phyloP scores from a whole-genome alignment of 768 basidiomycete species.

The Rhodosporidiobolus odoratus region DNA sequence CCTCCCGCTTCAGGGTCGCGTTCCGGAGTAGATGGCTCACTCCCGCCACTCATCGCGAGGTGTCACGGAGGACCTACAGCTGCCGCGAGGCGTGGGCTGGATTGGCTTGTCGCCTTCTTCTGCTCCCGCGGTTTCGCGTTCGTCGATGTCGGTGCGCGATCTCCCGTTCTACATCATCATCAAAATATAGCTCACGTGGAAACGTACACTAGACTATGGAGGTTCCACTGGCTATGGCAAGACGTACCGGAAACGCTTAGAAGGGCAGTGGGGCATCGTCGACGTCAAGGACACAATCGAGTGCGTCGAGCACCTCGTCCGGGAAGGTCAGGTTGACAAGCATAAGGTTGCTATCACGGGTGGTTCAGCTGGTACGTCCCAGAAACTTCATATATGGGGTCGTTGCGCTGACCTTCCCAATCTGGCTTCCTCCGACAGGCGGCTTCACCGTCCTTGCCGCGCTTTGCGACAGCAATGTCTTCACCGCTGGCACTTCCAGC shows the following conservation, averaged over 20 bases:
- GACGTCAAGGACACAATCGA: slow-evolving; percentile 64
- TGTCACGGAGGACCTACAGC: slow-evolving; percentile 70
- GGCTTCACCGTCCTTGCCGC: slow-evolving; percentile 63
- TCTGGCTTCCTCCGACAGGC: slow-evolving; percentile 45
- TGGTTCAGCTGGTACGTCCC: slow-evolving; percentile 53
- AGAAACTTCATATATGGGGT: not conserved
- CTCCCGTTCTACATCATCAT: not conserved
- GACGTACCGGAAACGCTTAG: slow-evolving; percentile 59
- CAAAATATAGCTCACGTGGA: too few relatives aligned
- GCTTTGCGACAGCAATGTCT: slow-evolving; percentile 52
- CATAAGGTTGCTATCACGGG: slow-evolving; percentile 66
- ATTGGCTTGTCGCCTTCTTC: slow-evolving; percentile 60
- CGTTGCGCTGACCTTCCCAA: not conserved
- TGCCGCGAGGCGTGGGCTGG: slow-evolving; percentile 52
- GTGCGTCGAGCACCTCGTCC: slow-evolving; percentile 54
- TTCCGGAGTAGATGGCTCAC: slow-evolving; percentile 53
- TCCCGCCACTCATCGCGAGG: slow-evolving; percentile 62
- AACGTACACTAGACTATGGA: slow-evolving; percentile 52
- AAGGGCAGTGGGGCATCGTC: slow-evolving; percentile 65
- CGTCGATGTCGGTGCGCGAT: slow-evolving; percentile 55
- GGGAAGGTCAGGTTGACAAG: slow-evolving; percentile 59
- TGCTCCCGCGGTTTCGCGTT: slow-evolving; percentile 53
- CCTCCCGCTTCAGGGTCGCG: slow-evolving; percentile 63
- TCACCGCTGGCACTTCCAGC: slow-evolving; percentile 61
- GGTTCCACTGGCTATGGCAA: slow-evolving; percentile 72